phyloP scores from a whole-genome alignment of 164 flowering plant species.

The Magnolia sinica region DNA sequence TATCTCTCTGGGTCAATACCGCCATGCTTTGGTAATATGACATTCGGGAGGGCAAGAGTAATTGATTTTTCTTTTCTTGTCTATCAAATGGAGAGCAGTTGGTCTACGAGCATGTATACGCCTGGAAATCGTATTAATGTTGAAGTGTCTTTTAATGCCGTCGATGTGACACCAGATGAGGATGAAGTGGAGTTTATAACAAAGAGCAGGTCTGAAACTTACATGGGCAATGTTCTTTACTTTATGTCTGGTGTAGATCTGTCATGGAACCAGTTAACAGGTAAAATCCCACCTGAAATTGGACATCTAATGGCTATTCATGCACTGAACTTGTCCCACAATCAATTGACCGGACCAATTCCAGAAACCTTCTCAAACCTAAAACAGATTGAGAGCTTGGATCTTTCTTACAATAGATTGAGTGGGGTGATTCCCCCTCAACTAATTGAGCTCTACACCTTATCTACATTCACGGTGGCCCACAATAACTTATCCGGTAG shows the following conservation, averaged over 20 bases:
- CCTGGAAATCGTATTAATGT: neutral
- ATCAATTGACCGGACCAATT: neutral
- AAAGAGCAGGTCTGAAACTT: neutral
- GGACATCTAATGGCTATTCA: constrained; percentile 1
- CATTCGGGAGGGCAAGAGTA: no score
- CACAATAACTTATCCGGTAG: no score
- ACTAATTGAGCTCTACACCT: no score
- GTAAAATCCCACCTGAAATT: constrained; percentile 2
- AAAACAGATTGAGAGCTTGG: no score
- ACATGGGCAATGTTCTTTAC: neutral
- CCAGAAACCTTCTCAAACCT: no score
- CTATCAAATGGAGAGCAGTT: no score
- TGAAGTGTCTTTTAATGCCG: accelerated
- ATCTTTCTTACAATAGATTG: no score
- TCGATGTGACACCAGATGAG: accelerated
- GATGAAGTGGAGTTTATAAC: neutral
- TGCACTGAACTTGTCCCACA: constrained; percentile 6
- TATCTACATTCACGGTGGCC: no score
- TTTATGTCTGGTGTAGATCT: constrained; percentile 7
- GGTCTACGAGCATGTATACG: neutral
- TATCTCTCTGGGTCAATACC: constrained; percentile 4
- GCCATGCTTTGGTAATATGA: neutral
- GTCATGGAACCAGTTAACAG: constrained; percentile 5
- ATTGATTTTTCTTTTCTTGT: no score
- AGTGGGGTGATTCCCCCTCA: no score